A percentile compares a stretch with the other conserved stretches of the same genome.
phyloP scores from a whole-genome alignment of 2,329 filamentous ascomycete species.

The Monosporascus sp. region DNA sequence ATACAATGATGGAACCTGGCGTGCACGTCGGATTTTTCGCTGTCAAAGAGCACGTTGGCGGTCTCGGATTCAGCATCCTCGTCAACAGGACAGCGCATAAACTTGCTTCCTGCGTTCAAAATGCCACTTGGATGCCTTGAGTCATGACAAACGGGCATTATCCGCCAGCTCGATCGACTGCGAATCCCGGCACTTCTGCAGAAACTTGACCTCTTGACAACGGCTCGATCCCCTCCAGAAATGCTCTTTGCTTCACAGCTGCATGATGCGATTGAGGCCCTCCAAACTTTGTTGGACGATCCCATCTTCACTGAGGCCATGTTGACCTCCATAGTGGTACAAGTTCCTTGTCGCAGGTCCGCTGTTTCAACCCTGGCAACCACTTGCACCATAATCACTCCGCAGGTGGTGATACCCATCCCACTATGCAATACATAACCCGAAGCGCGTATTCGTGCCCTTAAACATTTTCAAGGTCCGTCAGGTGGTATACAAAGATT shows the following conservation, averaged over 20 bases:
- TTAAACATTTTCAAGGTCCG: conserved; percentile 62
- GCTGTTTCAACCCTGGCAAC: conserved; percentile 9
- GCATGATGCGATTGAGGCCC: conserved; percentile 29
- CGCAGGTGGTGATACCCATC: conserved; percentile 58
- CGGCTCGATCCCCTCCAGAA: conserved; percentile 32
- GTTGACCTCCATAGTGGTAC: conserved; percentile 33
- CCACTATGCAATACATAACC: conserved; percentile 46
- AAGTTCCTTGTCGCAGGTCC: conserved; percentile 31
- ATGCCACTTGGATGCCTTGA: conserved; percentile 50
- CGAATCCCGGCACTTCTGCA: conserved; percentile 35
- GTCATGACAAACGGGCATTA: conserved; percentile 49
- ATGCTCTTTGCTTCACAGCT: conserved; percentile 42
- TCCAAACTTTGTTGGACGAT: conserved; percentile 34
- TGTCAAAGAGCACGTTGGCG: conserved; percentile 45
- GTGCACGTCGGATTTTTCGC: conserved; percentile 57
- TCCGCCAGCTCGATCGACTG: conserved; percentile 44
- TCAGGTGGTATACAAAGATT: conserved; percentile 55
- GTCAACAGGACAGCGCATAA: conserved; percentile 52
- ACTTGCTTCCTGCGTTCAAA: conserved; percentile 56
- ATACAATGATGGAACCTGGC: conserved; percentile 43
- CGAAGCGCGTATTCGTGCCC: conserved; percentile 54
- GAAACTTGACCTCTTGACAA: conserved; percentile 32
- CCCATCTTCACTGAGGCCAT: conserved; percentile 37
- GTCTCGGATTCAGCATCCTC: conserved; percentile 58
- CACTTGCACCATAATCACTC: conserved; percentile 42